Conservation (phyloP, 169 alveolate genomes). For the Plasmodium knowlesi region DNA sequence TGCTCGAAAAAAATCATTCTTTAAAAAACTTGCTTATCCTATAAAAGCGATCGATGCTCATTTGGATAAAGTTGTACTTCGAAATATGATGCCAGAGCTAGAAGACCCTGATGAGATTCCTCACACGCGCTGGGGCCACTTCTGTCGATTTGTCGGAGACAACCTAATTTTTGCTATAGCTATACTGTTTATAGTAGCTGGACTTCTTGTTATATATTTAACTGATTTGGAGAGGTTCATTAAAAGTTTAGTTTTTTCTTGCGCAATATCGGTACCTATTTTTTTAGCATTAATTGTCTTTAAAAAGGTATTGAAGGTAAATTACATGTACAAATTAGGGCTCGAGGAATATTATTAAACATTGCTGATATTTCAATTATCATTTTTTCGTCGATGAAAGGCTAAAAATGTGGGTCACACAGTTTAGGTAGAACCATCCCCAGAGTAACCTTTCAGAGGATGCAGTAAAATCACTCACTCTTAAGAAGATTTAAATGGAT, state of each 20-base stretch:
- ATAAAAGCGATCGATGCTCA: neutral
- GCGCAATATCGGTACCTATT: neutral
- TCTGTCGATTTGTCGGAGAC: neutral
- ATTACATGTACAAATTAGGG: neutral
- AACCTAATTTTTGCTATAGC: neutral
- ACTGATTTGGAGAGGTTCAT: no score
- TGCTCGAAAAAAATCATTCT: neutral
- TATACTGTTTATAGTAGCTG: neutral
- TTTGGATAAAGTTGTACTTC: neutral
- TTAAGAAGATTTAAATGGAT: neutral
- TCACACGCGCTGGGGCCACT: neutral
- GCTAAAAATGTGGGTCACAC: neutral
- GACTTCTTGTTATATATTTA: no score
- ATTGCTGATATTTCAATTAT: neutral
- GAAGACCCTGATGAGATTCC: neutral
- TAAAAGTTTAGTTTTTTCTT: neutral
- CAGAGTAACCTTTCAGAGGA: neutral
- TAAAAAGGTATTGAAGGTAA: neutral
- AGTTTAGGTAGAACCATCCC: neutral
- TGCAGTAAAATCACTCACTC: neutral
- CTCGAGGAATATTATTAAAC: neutral
- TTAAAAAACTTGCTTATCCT: neutral
- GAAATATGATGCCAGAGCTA: neutral
- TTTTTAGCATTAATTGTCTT: no score
- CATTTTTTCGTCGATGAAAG: neutral